These are phyloP conservation scores for Mucor circinelloides DNA, from an alignment of 371 early-diverging fungal species.

Conservation along the genomic window DNA sequence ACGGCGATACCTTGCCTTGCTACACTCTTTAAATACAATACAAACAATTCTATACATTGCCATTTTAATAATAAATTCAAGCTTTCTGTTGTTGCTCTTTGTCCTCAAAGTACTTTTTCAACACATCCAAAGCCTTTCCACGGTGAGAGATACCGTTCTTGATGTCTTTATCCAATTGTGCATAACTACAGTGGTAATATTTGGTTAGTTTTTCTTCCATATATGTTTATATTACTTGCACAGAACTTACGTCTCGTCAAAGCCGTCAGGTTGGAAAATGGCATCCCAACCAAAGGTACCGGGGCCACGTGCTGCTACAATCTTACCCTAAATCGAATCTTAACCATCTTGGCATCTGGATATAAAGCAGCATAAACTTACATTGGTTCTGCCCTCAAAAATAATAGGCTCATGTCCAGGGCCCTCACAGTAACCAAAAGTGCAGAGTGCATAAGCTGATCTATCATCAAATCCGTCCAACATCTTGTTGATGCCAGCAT, in stretches of 20 bases:
- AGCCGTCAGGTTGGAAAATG: slow-evolving; percentile 88
- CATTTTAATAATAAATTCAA: neutral
- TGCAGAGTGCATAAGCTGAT: slow-evolving; percentile 87
- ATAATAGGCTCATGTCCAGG: slow-evolving; percentile 86
- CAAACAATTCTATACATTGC: neutral
- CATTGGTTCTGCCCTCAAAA: slow-evolving; percentile 86
- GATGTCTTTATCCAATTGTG: slow-evolving; percentile 81
- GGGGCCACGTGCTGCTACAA: slow-evolving; percentile 89
- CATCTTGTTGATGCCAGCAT: slow-evolving; percentile 81
- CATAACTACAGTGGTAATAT: slow-evolving; percentile 61
- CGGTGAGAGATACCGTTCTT: slow-evolving; percentile 95
- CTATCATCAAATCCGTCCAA: slow-evolving; percentile 86
- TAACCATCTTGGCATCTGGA: neutral
- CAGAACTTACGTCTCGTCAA: slow-evolving; percentile 60
- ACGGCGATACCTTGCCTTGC: neutral
- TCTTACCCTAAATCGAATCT: slow-evolving; percentile 62
- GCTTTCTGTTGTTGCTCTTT: slow-evolving; percentile 1
- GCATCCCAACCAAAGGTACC: slow-evolving; percentile 95
- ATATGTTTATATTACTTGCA: neutral
- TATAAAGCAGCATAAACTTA: slow-evolving; percentile 23
- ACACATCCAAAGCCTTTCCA: slow-evolving; percentile 73
- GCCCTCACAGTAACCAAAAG: slow-evolving; percentile 84
- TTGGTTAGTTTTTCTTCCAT: slow-evolving; percentile 1
- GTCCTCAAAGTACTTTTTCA: slow-evolving; percentile 56
- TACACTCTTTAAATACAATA: neutral